Base-by-base conservation (phyloP, 331 rosid genomes). In the Acacia concinna region DNA sequence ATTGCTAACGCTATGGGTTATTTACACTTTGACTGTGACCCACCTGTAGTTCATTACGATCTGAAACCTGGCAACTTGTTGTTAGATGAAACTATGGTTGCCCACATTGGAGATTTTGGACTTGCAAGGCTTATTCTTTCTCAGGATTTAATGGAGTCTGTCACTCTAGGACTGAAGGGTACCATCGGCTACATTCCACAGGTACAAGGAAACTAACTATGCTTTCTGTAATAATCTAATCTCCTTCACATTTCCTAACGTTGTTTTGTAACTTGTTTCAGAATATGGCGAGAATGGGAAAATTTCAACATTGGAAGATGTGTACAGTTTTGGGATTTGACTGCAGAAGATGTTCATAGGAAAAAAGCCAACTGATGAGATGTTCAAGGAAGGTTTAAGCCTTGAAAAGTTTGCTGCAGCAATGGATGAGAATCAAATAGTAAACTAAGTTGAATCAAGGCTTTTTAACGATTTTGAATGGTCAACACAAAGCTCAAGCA, bases 61-160 rank as follows among this genome's bases (percentile, higher is more conserved):
- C 25, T 87, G 54, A 87, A 87, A 76, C 89, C 93, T 0, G 85
- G 60, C 21, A 89, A 89, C 73, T 54, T 87, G 15, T 78, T 89
- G 3, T 74, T 87, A 18, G 91, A 87, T 10, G 85, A 84, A 57
- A 68, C 87, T 20, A 86, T 88, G 87, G 74, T 68, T 27, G 91
- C 91, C 46, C 84, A 81, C 85, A 84, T 90, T 0, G 81, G 83
- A 27, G 96, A 90, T 79, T 88, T 90, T 78, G 93, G 89, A 47
- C 78, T 88, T 25, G 88, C 93, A 14, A 88, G 84, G 81, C 41
- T 90, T 67, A n/a, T n/a, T n/a, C 66, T 89, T 23, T 68, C 74
- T 75, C 81, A 51, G 38, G 66, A 52, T 76, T 23, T 79, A 67
- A 23, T 54, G 21, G 75, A 85, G 12, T 76, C 72, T 28, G 82